Conservation (phyloP, 164 flowering plant species). For the Stephania japonica region DNA sequence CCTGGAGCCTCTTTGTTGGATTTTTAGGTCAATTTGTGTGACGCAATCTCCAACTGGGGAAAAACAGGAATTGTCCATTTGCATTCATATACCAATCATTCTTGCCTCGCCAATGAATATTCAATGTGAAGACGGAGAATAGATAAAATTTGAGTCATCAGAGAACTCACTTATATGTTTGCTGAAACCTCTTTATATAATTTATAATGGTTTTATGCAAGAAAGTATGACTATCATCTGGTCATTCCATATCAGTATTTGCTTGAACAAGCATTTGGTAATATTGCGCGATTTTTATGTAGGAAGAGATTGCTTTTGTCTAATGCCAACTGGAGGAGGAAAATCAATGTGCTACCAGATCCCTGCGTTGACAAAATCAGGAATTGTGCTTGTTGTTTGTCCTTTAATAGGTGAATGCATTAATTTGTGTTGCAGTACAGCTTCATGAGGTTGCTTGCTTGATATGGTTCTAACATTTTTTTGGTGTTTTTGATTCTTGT, state of each 20-base stretch:
- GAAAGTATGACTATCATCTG: not conserved
- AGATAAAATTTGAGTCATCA: not conserved
- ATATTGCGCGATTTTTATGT: slow-evolving; percentile 11
- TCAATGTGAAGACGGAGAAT: not conserved
- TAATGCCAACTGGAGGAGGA: slow-evolving; percentile 97
- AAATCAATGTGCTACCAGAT: slow-evolving; percentile 94
- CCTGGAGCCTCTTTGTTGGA: not conserved
- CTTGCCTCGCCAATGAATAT: not conserved
- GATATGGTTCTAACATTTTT: slow-evolving; percentile 20
- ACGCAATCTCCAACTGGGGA: too few relatives aligned
- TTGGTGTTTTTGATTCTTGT: slow-evolving; percentile 13
- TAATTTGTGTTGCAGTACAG: slow-evolving; percentile 7
- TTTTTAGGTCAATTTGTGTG: not conserved
- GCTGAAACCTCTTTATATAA: not conserved
- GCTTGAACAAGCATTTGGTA: not conserved
- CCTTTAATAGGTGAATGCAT: slow-evolving; percentile 74
- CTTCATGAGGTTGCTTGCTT: slow-evolving; percentile 16
- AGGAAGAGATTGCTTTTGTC: slow-evolving; percentile 94
- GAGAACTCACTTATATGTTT: not conserved
- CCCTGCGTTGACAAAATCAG: slow-evolving; percentile 68
- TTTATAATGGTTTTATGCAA: not conserved
- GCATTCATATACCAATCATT: too few relatives aligned
- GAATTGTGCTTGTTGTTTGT: slow-evolving; percentile 85
- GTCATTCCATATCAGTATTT: not conserved
- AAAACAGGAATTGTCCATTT: too few relatives aligned